Evolutionary conservation across 2,329 filamentous ascomycete species (phyloP).

Genomic region (Pseudogymnoascus sp.): DNA sequence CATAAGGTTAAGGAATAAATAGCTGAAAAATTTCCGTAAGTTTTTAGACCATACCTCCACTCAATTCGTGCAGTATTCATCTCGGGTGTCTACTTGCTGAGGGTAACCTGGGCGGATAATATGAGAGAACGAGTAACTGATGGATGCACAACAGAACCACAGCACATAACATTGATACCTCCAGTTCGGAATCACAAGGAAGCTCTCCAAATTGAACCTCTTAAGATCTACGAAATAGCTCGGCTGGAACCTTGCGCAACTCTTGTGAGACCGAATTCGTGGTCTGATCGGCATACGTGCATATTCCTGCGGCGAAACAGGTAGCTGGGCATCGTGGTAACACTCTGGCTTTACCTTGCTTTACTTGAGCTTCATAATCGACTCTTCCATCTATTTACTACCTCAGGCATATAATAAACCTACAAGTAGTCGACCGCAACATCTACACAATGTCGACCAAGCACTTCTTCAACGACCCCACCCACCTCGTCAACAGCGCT

Average conservation of each 20-base stretch:
- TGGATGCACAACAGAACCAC: not conserved
- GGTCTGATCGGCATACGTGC: constrained; percentile 1
- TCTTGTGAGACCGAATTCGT: not conserved
- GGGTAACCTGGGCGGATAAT: constrained; percentile 5
- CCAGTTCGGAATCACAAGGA: not conserved
- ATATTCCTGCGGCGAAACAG: constrained; percentile 1
- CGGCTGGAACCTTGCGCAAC: constrained; percentile 6
- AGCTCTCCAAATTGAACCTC: not conserved
- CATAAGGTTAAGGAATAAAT: not conserved
- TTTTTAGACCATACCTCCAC: not conserved
- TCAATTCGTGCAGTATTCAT: not conserved
- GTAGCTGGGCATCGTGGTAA: not conserved
- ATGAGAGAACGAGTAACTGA: constrained; percentile 1
- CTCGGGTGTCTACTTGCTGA: not conserved
- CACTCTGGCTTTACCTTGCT: not conserved
- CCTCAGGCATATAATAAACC: not conserved
- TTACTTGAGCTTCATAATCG: not conserved
- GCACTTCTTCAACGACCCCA: constrained; percentile 85
- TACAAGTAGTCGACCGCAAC: not conserved
- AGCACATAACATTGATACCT: not conserved
- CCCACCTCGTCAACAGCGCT: constrained; percentile 69
- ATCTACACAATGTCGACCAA: constrained; percentile 50
- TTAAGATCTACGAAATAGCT: not conserved
- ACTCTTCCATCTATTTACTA: not conserved
- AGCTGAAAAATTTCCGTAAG: not conserved